Conservation (phyloP, 768 basidiomycete genomes). For the Mycena indigotica region DNA sequence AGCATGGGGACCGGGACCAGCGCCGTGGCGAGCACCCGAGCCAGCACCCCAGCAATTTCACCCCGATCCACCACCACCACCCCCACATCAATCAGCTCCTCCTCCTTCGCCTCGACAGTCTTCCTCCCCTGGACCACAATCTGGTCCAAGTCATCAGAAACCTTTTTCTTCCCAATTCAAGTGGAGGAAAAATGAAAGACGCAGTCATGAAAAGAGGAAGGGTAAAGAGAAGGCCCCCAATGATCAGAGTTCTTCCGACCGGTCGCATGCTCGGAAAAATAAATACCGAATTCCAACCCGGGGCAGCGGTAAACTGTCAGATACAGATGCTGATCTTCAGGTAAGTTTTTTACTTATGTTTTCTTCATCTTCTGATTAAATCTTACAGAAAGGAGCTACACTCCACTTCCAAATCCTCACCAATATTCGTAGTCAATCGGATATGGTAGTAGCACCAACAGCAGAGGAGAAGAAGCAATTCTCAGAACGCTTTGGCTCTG, state of each 20-base stretch:
- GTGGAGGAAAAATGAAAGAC: neutral
- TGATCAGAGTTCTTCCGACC: neutral
- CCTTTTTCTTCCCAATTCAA: neutral
- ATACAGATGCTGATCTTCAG: neutral
- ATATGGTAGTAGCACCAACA: neutral
- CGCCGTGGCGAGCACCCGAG: too few relatives aligned
- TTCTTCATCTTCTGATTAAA: neutral
- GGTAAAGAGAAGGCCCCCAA: neutral
- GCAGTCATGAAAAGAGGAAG: too few relatives aligned
- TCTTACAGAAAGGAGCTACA: neutral
- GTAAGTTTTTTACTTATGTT: neutral
- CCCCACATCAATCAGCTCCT: neutral
- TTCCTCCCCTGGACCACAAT: neutral
- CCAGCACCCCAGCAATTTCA: neutral
- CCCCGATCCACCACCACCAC: neutral
- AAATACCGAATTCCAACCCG: neutral
- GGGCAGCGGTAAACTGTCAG: neutral
- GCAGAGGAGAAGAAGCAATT: neutral
- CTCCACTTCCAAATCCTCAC: neutral
- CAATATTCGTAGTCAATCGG: neutral
- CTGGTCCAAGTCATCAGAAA: neutral
- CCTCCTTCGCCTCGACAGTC: neutral
- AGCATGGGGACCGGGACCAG: too few relatives aligned
- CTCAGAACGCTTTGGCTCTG: neutral
- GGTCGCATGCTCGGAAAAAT: neutral